A percentile compares a stretch with the other conserved stretches of the same genome.
These are phyloP conservation scores for Dentipellis fragilis DNA, from an alignment of 768 basidiomycete species.

Conservation along the genomic window DNA sequence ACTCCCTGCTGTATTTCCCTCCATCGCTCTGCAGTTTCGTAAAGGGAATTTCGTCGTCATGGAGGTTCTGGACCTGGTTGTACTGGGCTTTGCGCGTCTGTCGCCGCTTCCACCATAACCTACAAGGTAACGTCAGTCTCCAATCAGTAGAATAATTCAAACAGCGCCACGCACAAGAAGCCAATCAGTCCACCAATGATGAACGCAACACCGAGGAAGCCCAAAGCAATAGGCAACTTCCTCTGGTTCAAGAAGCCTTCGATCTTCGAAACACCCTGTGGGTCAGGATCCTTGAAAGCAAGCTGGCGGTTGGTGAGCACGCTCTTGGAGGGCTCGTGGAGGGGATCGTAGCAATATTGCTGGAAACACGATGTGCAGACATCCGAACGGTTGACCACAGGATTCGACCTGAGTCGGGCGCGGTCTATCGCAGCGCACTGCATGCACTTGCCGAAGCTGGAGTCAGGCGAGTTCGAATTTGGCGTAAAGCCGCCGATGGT, in stretches of 20 bases:
- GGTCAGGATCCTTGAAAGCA: constrained; percentile 45
- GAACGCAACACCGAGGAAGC: constrained; percentile 28
- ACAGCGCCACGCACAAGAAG: constrained; percentile 22
- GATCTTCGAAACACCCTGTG: constrained; percentile 33
- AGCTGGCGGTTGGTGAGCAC: constrained; percentile 28
- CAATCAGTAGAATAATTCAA: background rate
- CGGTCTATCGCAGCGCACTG: constrained; percentile 54
- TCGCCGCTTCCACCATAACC: background rate
- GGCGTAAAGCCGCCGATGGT: constrained; percentile 53
- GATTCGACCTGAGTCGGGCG: constrained; percentile 11
- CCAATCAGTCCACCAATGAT: constrained; percentile 28
- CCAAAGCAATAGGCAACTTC: constrained; percentile 40
- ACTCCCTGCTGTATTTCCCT: too few species aligned
- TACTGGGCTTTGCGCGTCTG: background rate
- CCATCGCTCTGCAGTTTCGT: background rate
- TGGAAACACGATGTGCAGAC: constrained; percentile 19
- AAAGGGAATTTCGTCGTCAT: background rate
- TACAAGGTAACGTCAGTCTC: too few species aligned
- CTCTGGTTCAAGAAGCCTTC: constrained; percentile 32
- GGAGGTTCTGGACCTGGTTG: background rate
- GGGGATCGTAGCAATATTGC: constrained; percentile 22
- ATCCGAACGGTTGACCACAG: constrained; percentile 15
- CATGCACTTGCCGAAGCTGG: constrained; percentile 55
- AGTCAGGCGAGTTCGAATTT: constrained; percentile 45
- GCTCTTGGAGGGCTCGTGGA: constrained; percentile 9